These are phyloP conservation scores for Tetracladium marchalianum DNA, from an alignment of 495 filamentous ascomycete genomes.

Conservation along the genomic window DNA sequence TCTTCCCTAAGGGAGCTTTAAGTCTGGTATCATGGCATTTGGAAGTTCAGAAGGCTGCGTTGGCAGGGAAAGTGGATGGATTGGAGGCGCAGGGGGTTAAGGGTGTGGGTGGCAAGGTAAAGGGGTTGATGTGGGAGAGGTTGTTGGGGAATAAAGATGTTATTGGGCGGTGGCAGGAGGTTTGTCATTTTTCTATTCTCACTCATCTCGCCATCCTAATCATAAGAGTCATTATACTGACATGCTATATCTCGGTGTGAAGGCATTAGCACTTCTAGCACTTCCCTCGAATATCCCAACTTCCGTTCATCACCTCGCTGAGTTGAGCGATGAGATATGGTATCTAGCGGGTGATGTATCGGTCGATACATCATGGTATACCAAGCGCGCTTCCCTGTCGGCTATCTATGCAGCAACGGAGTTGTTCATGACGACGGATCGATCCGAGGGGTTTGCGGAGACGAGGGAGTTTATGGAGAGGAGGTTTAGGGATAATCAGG, in stretches of 20 bases:
- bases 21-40: conserved; percentile 78
- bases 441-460: conserved; percentile 50
- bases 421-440: conserved; percentile 87
- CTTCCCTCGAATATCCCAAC: conserved; percentile 62
- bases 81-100: conserved; percentile 13
- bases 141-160: conserved; percentile 62
- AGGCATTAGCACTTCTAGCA: conserved; percentile 88
- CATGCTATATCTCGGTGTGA: background rate
- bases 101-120: conserved; percentile 38
- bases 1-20: conserved; percentile 72
- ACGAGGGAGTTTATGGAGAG: conserved; percentile 74
- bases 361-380: conserved; percentile 85
- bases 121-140: conserved; percentile 57
- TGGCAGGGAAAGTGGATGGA: conserved; percentile 25
- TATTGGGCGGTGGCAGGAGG: conserved; percentile 74
- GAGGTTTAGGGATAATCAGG: conserved; percentile 58
- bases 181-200: conserved; percentile 27
- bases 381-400: conserved; percentile 68
- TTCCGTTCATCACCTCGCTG: conserved; percentile 69
- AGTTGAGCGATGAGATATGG: conserved; percentile 79
- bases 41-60: conserved; percentile 43
- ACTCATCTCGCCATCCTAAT: background rate
- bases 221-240: background rate
- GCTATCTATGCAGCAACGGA: conserved; percentile 79
- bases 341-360: conserved; percentile 70